A percentile compares a stretch with the other conserved stretches of the same genome.
Conservation (phyloP, 2,329 filamentous ascomycete genomes). For the Alternaria consortialis region DNA sequence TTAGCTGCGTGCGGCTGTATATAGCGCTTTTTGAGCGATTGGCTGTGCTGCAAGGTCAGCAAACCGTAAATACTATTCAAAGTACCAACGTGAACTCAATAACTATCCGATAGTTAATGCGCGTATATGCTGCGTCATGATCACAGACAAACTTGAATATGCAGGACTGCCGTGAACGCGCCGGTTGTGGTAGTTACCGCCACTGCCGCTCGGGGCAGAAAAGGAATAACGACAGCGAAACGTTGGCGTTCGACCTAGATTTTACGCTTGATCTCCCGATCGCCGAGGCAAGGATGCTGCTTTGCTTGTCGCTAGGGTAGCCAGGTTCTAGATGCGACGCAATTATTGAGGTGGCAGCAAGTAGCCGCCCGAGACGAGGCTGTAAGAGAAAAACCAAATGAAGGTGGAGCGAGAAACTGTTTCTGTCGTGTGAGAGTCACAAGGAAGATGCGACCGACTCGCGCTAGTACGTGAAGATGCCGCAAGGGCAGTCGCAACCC, state of each 20-base stretch:
- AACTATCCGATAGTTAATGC: neutral
- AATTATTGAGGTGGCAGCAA: neutral
- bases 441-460: neutral
- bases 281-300: neutral
- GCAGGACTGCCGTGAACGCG: neutral
- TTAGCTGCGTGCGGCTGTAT: neutral
- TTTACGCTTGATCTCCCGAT: neutral
- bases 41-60: neutral
- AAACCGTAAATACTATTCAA: neutral
- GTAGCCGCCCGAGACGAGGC: neutral
- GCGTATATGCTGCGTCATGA: neutral
- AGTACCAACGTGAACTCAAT: neutral
- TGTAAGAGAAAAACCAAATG: neutral
- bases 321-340: conserved; percentile 2
- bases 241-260: conserved; percentile 3
- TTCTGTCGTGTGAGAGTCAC: neutral
- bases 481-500: neutral
- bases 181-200: neutral
- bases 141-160: neutral
- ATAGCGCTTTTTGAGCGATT: neutral
- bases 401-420: conserved; percentile 3
- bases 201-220: neutral
- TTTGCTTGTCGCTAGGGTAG: neutral
- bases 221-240: neutral
- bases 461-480: neutral